Evolutionary conservation across 176 grass and related monocot species (phyloP).

Genomic region (Hyparrhenia diplandra): DNA sequence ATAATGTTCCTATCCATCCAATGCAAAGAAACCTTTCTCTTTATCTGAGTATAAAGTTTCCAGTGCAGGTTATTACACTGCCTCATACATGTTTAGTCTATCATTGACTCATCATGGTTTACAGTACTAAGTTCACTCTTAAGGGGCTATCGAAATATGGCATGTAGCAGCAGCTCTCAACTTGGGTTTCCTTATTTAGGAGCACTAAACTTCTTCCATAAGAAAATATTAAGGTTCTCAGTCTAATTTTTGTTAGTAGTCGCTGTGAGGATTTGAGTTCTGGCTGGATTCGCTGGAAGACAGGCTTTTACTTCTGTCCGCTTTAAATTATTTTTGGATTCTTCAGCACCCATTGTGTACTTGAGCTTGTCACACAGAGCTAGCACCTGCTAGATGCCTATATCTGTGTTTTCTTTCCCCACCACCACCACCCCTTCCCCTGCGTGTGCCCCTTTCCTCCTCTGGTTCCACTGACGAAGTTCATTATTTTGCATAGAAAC

Average conservation of each 20-base stretch:
- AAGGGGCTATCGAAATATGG: background rate
- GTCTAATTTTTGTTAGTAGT: background rate
- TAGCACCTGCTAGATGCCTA: background rate
- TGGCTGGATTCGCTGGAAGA: background rate
- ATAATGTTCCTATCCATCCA: background rate
- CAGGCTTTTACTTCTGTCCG: background rate
- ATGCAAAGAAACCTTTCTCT: background rate
- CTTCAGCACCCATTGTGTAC: background rate
- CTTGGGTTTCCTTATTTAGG: background rate
- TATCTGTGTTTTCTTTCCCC: background rate
- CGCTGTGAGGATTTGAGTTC: background rate
- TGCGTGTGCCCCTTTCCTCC: background rate
- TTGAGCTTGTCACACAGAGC: background rate
- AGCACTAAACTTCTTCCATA: background rate
- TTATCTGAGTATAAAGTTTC: constrained; percentile 2
- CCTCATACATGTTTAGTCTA: background rate
- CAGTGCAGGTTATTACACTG: background rate
- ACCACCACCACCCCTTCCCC: background rate
- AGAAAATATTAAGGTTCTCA: background rate
- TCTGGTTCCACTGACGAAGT: background rate
- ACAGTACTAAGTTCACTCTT: background rate
- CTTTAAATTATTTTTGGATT: background rate
- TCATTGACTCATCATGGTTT: constrained; percentile 5
- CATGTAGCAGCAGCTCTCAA: background rate
- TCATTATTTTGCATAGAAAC: constrained; percentile 8